Evolutionary conservation across 2,329 filamentous ascomycete species (phyloP), one percentile per base, ranked within the genome.

Genomic region (Proliferodiscus dingleyae): DNA sequence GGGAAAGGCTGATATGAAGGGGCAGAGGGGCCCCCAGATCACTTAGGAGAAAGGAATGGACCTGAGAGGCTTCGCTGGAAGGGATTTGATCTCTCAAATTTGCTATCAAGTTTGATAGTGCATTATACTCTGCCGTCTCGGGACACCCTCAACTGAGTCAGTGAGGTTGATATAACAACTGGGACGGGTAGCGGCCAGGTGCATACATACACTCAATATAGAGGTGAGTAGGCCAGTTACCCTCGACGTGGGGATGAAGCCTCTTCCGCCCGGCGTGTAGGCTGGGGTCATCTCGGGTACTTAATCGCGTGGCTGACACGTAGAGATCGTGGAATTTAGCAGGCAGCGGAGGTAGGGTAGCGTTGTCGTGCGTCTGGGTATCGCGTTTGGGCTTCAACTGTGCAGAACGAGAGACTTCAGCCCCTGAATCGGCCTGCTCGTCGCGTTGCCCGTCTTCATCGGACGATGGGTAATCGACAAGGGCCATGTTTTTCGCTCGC

Each of bases 191-290:
- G 15, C 36, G 23, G 44, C 44, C 11, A 38, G 45, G 42, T 46
- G 71, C 81, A 68, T 74, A 71, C 81, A 68, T 74, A 94, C 93
- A 98, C 70, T 97, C 91, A 46, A 95, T 73, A 65, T 95, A 97
- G 37, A 97, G 64, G 67, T 97, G 91, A 26, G 83, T 89, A 1
- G 91, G 89, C 93, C 93, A 98, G 65, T 89, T 88, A 49, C 93
- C 93, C 48, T 82, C 79, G 21, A 91, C 73, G 66, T 98, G 93
- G 19, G 91, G 90, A 39, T 81, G 86, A 46, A 84, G 78, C 33
- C 93, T 80, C 62, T 83, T 88, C 37, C 91, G 82, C 43, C 93
- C 93, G 24, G 85, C 85, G 65, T 98, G 93, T 47, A 97, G 72
- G 49, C 75, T 74, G 1, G 91, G 89, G 61, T 95, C 86, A 67